phyloP scores from a whole-genome alignment of 805 yeast genomes.

The Tetrapisispora taiwanensis region DNA sequence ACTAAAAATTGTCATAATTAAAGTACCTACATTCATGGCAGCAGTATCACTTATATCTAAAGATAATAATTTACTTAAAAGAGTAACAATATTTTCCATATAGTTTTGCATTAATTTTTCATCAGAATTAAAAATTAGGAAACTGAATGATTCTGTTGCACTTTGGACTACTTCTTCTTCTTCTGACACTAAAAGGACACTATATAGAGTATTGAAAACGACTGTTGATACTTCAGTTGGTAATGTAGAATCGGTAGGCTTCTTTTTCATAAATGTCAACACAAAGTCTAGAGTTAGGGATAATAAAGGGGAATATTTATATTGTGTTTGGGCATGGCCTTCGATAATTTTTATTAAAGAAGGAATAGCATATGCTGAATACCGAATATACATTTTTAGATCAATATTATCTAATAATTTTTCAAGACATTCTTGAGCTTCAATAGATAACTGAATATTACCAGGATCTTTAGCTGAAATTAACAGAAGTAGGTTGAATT shows the following conservation, averaged over 20 bases:
- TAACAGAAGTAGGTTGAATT: conserved; percentile 47
- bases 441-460: conserved; percentile 57
- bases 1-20: conserved; percentile 50
- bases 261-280: conserved; percentile 23
- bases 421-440: conserved; percentile 59
- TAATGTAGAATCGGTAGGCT: conserved; percentile 19
- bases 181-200: conserved; percentile 31
- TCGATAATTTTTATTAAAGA: conserved; percentile 34
- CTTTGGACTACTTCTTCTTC: conserved; percentile 74
- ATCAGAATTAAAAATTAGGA: conserved; percentile 38
- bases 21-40: conserved; percentile 61
- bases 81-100: conserved; percentile 31
- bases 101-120: conserved; percentile 11
- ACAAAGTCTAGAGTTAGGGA: conserved; percentile 32
- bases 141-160: conserved; percentile 64
- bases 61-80: conserved; percentile 57
- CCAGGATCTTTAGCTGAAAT: conserved; percentile 67
- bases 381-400: conserved; percentile 34
- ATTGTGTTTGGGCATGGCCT: conserved; percentile 11
- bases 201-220: conserved; percentile 20
- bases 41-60: conserved; percentile 72
- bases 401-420: conserved; percentile 43
- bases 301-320: conserved; percentile 44
- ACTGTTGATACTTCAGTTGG: conserved; percentile 19
- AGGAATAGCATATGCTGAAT: conserved; percentile 47